Conservation (phyloP, 352 stramenopile genomes). For the Globisporangium apiculatum region DNA sequence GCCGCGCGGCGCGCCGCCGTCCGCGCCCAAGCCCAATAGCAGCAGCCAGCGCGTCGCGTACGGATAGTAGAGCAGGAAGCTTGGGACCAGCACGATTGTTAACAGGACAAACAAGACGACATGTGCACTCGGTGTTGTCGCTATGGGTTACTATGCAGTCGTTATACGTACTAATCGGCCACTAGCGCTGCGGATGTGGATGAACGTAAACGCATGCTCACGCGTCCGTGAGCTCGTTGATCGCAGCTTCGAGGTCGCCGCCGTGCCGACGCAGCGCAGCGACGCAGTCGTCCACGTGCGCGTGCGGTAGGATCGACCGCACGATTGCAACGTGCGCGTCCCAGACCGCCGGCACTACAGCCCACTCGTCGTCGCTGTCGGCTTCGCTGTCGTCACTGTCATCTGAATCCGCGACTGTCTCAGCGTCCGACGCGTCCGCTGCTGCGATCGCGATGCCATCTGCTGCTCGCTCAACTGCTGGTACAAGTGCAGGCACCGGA, state of each 20-base stretch:
- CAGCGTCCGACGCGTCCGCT: constrained; percentile 50
- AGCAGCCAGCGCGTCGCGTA: constrained; percentile 6
- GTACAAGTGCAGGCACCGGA: not conserved
- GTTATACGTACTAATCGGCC: too few relatives aligned
- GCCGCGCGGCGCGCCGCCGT: constrained; percentile 8
- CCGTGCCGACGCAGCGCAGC: constrained; percentile 46
- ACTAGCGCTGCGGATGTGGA: not conserved
- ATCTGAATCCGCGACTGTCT: constrained; percentile 23
- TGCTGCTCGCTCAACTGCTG: not conserved
- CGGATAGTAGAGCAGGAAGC: not conserved
- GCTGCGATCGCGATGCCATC: not conserved
- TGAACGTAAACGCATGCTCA: constrained; percentile 1
- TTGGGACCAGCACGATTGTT: too few relatives aligned
- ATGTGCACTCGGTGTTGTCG: too few relatives aligned
- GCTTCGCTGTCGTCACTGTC: not conserved
- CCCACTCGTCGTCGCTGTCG: constrained; percentile 27
- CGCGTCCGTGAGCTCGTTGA: constrained; percentile 56
- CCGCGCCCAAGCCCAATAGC: constrained; percentile 9
- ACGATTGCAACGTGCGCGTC: constrained; percentile 34
- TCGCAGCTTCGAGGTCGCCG: constrained; percentile 43
- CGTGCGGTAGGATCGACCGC: constrained; percentile 42
- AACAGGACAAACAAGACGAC: too few relatives aligned
- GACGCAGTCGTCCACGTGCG: constrained; percentile 34
- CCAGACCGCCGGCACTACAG: constrained; percentile 36
- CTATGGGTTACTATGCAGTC: too few relatives aligned